Base-by-base conservation (phyloP, 306 rosid genomes). In the Ormosia semicastrata region DNA sequence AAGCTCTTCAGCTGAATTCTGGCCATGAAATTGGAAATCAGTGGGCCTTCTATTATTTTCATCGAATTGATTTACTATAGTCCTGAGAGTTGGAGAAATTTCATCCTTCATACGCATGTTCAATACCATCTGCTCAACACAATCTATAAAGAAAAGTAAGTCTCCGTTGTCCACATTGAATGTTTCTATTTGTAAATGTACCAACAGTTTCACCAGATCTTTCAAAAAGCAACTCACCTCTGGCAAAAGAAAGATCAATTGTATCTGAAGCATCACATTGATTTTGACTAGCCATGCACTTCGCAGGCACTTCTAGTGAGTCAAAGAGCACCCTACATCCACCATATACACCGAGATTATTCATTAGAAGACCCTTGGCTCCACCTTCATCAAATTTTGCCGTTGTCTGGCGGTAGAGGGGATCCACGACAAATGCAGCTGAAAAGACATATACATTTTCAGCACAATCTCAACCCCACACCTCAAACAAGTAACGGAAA, bases 351-450 rank as follows among this genome's bases (percentile, higher is more conserved):
- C 99, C 93, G 10, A 95, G 98, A 88, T 95, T 95, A 77, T 91
- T 95, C 97, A 95, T 87, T 70, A 93, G 84, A 69, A 93, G 94
- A 84, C 98, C 99, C 90, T 86, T 91, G 62, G 99, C 99, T 82
- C 99, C 99, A 40, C 99, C 99, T 91, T 95, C 99, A 50, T 95
- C 98, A 71, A 95, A 95, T 84, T 93, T 94, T 71, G 98, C 97
- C 8, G 99, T 89, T 46, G 99, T 93, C 84, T 95, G 97, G 82
- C 92, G 97, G 85, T 93, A 95, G 65, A 95, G 98, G 11, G 98
- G 99, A 83, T 95, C 99, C 86, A 95, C 96, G 1, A 94, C 87
- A 84, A 95, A 95, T 76, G 99, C 97, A 85, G 93, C 98, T 95
- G 94, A 75, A 87, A 90, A 56, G 43, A 47, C 76, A 79, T 56